A percentile compares a stretch with the other conserved stretches of the same genome.
Evolutionary conservation across 768 basidiomycete species (phyloP).

Genomic region (Russula emetica): DNA sequence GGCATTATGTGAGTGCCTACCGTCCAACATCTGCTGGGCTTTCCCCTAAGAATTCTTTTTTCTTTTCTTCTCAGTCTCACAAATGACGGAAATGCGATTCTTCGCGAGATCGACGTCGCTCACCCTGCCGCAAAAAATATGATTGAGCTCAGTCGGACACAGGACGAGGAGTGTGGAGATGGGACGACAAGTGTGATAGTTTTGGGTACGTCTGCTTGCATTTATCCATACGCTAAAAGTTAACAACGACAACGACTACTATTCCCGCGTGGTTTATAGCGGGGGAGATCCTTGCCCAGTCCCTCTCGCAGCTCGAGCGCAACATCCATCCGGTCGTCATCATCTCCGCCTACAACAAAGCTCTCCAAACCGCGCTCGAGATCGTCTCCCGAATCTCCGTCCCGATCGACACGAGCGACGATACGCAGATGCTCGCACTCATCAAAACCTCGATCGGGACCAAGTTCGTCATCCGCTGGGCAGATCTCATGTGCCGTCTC

Average conservation of each 20-base stretch:
- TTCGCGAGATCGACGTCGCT: conserved; percentile 97
- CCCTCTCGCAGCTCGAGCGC: conserved; percentile 86
- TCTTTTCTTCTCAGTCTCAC: conserved; percentile 57
- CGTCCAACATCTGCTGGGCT: neutral
- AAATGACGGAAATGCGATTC: conserved; percentile 98
- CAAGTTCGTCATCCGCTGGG: conserved; percentile 95
- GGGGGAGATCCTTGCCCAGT: conserved; percentile 96
- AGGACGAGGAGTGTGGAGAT: conserved; percentile 98
- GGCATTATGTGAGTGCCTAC: conserved; percentile 75
- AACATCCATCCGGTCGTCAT: conserved; percentile 99
- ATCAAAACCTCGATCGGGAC: conserved; percentile 99
- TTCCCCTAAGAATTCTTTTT: neutral
- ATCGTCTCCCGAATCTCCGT: conserved; percentile 85
- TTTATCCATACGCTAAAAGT: neutral
- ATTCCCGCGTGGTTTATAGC: conserved; percentile 43
- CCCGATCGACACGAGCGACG: conserved; percentile 82
- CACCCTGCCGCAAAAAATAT: conserved; percentile 99
- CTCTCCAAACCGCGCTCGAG: conserved; percentile 84
- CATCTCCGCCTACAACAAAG: conserved; percentile 96
- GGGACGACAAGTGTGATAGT: conserved; percentile 99
- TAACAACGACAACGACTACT: neutral
- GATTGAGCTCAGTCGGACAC: conserved; percentile 97
- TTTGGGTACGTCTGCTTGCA: conserved; percentile 52
- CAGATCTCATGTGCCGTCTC: conserved; percentile 93
- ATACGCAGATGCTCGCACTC: conserved; percentile 88